Conservation (phyloP, 2,329 filamentous ascomycete genomes). For the Dendrostoma leiphaemia region DNA sequence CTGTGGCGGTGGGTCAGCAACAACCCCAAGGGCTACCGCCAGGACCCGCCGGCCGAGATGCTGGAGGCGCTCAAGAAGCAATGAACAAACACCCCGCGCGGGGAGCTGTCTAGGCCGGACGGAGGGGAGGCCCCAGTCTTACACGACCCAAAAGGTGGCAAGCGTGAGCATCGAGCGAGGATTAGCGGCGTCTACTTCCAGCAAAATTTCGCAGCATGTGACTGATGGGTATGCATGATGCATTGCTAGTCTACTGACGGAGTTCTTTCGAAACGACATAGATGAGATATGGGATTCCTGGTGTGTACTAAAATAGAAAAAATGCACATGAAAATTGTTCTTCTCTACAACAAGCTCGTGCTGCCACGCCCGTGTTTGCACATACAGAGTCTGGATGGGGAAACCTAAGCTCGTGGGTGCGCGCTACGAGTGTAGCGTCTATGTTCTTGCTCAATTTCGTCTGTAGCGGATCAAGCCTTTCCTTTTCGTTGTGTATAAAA, state of each 20-base stretch:
- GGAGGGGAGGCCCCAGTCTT: too few relatives aligned
- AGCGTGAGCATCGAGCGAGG: too few relatives aligned
- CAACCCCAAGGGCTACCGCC: slow-evolving; percentile 92
- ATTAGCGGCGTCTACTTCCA: background rate
- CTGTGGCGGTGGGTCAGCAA: slow-evolving; percentile 97
- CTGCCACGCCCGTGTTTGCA: too few relatives aligned
- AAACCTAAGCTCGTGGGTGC: too few relatives aligned
- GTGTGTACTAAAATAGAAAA: background rate
- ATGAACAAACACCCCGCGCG: background rate
- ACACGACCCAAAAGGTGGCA: too few relatives aligned
- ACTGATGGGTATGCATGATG: background rate
- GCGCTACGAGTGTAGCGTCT: too few relatives aligned
- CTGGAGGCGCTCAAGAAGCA: slow-evolving; percentile 59
- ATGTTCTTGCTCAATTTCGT: too few relatives aligned
- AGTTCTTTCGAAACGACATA: slow-evolving; percentile 13
- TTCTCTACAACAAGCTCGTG: too few relatives aligned
- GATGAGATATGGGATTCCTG: slow-evolving; percentile 12
- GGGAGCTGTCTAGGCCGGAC: too few relatives aligned
- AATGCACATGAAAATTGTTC: background rate
- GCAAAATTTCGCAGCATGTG: background rate
- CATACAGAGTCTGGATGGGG: too few relatives aligned
- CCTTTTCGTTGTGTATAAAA: too few relatives aligned
- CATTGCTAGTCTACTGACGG: background rate
- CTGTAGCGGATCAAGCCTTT: too few relatives aligned
- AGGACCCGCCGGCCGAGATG: slow-evolving; percentile 83